A percentile compares a stretch with the other conserved stretches of the same genome.
These are phyloP conservation scores for Podila epicladia DNA, from an alignment of 192 early-diverging fungal genomes.

Conservation along the genomic window DNA sequence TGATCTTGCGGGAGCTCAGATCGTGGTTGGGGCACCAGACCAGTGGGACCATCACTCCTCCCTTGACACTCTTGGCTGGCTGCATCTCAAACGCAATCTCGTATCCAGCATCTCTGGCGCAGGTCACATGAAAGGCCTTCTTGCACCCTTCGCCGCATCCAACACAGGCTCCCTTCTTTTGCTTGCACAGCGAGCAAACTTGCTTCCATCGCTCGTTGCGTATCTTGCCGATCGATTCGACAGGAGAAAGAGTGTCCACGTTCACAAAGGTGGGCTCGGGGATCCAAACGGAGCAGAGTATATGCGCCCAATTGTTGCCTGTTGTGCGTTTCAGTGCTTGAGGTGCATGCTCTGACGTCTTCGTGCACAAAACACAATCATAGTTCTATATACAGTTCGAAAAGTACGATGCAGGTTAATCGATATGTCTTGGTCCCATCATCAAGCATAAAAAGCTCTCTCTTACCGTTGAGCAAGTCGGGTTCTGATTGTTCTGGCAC, in stretches of 20 bases:
- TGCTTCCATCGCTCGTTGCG: slow-evolving; percentile 53
- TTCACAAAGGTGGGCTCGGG: slow-evolving; percentile 64
- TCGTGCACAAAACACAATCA: slow-evolving; percentile 70
- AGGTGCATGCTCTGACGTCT: slow-evolving; percentile 30
- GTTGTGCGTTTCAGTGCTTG: slow-evolving; percentile 73
- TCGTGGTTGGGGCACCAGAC: slow-evolving; percentile 60
- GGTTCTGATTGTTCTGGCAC: slow-evolving; percentile 70
- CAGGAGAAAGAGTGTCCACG: slow-evolving; percentile 40
- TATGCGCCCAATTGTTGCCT: slow-evolving; percentile 84
- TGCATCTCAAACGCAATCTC: slow-evolving; percentile 58
- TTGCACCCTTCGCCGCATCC: slow-evolving; percentile 55
- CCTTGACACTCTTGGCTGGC: slow-evolving; percentile 37
- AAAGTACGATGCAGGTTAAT: no score
- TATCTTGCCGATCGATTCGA: slow-evolving; percentile 60
- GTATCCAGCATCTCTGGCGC: slow-evolving; percentile 54
- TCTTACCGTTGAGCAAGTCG: slow-evolving; percentile 65
- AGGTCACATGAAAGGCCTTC: slow-evolving; percentile 58
- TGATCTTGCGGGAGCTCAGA: slow-evolving; percentile 37
- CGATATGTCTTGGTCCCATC: not conserved
- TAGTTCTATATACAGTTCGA: slow-evolving; percentile 55
- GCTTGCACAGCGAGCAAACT: slow-evolving; percentile 44
- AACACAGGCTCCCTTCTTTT: slow-evolving; percentile 52
- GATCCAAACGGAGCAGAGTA: slow-evolving; percentile 70
- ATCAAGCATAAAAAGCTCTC: not conserved
- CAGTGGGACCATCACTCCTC: slow-evolving; percentile 56